These are phyloP conservation scores for Plenodomus biglobosus DNA, from an alignment of 2,329 filamentous ascomycete species.

Conservation along the genomic window DNA sequence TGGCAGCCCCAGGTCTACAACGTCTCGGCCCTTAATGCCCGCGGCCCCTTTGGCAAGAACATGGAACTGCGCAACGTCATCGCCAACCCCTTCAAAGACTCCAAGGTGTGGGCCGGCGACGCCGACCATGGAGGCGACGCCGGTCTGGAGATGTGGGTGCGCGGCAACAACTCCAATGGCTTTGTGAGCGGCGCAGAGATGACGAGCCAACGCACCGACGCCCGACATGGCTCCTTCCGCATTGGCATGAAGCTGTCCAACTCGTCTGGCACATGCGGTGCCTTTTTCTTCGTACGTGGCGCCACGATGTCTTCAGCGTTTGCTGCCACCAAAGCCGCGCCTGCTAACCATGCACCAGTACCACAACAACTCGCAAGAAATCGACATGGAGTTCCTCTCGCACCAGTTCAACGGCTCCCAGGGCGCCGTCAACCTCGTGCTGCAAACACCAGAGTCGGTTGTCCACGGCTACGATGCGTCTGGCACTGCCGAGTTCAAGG, in stretches of 20 bases:
- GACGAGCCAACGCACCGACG: conserved; percentile 61
- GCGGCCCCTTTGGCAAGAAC: conserved; percentile 67
- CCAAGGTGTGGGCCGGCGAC: conserved; percentile 49
- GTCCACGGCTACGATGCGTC: conserved; percentile 64
- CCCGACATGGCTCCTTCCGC: conserved; percentile 71
- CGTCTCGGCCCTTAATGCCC: conserved; percentile 57
- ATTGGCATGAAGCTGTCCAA: conserved; percentile 65
- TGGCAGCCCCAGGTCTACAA: conserved; percentile 72
- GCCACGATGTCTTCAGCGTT: no score
- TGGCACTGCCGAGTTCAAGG: conserved; percentile 59
- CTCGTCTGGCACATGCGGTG: conserved; percentile 68
- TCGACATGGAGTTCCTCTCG: conserved; percentile 79
- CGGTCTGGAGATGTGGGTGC: conserved; percentile 44
- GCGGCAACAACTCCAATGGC: conserved; percentile 45
- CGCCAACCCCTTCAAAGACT: conserved; percentile 52
- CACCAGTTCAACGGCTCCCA: conserved; percentile 60
- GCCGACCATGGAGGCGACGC: conserved; percentile 49
- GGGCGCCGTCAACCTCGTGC: conserved; percentile 71
- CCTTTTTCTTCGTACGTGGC: conserved; percentile 72
- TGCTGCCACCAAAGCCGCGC: neutral
- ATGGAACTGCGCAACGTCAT: conserved; percentile 61
- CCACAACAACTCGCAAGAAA: conserved; percentile 76
- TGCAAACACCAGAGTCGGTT: conserved; percentile 66
- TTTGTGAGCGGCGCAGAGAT: conserved; percentile 66
- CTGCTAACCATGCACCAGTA: conserved; percentile 55